Percentiles rank a stretch among this genome's conserved stretches.
phyloP scores from a whole-genome alignment of 73 alveolate species.

The Tetrahymena thermophila region DNA sequence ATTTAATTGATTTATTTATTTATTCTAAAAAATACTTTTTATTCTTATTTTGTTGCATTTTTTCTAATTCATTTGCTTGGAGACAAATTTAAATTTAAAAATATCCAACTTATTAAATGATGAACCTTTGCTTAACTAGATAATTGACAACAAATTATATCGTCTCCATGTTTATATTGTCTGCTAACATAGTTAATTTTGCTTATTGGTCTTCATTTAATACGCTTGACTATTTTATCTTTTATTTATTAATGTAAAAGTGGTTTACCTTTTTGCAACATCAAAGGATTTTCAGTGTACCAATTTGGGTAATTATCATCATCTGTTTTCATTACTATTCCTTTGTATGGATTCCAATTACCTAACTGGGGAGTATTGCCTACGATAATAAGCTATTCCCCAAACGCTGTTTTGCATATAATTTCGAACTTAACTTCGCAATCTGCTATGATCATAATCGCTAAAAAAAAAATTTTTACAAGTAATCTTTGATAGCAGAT shows the following conservation, averaged over 20 bases:
- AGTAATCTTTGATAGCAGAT: background rate
- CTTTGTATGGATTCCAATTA: constrained; percentile 33
- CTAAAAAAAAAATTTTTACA: background rate
- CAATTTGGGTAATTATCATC: constrained; percentile 28
- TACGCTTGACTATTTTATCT: background rate
- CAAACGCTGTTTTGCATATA: constrained; percentile 14
- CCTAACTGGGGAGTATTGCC: constrained; percentile 35
- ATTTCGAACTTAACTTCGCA: constrained; percentile 7
- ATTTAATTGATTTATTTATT: background rate
- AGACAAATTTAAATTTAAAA: no score
- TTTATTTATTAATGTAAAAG: background rate
- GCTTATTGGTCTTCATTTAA: background rate
- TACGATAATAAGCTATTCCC: constrained; percentile 12
- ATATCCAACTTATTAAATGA: background rate
- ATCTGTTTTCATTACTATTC: constrained; percentile 18
- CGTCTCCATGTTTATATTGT: background rate
- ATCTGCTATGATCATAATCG: background rate
- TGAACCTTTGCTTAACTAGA: background rate
- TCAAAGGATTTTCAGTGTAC: constrained; percentile 9
- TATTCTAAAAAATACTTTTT: no score
- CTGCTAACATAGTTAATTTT: background rate
- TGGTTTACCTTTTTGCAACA: background rate
- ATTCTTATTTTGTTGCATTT: no score
- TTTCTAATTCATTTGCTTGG: background rate
- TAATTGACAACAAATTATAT: no score